Base-by-base conservation (phyloP, 73 alveolate species). In the Stentor roeselii region DNA sequence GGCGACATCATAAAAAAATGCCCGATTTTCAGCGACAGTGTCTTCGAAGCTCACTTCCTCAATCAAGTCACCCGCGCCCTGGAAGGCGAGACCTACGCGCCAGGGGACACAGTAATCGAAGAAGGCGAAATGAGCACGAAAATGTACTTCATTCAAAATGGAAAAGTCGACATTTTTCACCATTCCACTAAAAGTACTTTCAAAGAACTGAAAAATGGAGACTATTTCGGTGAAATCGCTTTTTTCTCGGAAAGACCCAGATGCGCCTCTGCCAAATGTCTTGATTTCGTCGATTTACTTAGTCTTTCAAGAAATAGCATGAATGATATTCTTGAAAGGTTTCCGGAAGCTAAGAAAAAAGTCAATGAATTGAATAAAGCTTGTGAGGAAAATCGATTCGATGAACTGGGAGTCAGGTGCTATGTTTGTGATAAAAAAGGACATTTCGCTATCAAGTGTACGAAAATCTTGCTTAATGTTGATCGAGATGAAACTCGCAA, bases 51-150 rank as follows among this genome's bases (percentile, higher is more conserved):
- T n/a, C 60, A 76, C 32, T 78, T 88, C 42, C 80, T 88, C 3
- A 59, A 42, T 3, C 86, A 88, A 11, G 37, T 88, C 40, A 88
- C 94, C 39, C 74, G 83, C 60, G 89, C 90, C 67, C 90, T 94
- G 87, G 90, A 89, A 75, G 85, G 88, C 59, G 93, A 92, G 75
- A 86, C 88, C 41, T 94, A 84, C 59, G 89, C 95, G 80, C 92
- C 92, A 83, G 96, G 88, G 36, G 97, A 94, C 78, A 77, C 89
- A n/a, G 86, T 94, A 2, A 89, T 94, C 61, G 93, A 60, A 60
- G 99, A 94, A 91, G 99, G 93, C 60, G 98, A 93, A 60, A 78
- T 82, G 74, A 92, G 95, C 15, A 86, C 90, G 59, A 83, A 86
- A 42, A 88, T 93, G 86, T 91, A 89, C 85, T 91, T 91, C 86